phyloP scores from a whole-genome alignment of 331 rosid species.

The Arachis monticola region DNA sequence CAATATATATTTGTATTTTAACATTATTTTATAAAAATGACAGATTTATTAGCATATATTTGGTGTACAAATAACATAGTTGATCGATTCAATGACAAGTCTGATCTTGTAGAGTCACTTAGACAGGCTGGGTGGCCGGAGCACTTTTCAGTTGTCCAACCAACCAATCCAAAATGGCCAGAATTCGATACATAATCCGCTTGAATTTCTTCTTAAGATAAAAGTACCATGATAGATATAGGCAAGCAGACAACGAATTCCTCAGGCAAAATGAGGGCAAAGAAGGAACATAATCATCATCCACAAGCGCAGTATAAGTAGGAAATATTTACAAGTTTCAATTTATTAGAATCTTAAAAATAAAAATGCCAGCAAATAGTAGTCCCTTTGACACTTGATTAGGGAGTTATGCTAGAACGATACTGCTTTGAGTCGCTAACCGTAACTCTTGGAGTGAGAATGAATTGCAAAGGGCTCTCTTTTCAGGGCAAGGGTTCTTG shows the following conservation, averaged over 20 bases:
- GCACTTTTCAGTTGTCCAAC: too few relatives aligned
- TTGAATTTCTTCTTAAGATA: too few relatives aligned
- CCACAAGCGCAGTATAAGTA: not conserved
- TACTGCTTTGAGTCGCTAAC: not conserved
- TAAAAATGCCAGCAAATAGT: slow-evolving; percentile 27
- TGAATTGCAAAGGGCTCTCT: not conserved
- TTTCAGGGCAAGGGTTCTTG: slow-evolving; percentile 82
- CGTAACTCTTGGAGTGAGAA: slow-evolving; percentile 5
- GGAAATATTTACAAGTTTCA: slow-evolving; percentile 36
- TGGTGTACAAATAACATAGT: too few relatives aligned
- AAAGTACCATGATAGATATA: not conserved
- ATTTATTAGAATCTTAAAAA: slow-evolving; percentile 36
- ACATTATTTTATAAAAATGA: too few relatives aligned
- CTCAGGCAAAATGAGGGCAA: slow-evolving; percentile 19
- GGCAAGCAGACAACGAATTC: slow-evolving; percentile 7
- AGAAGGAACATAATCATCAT: slow-evolving; percentile 2
- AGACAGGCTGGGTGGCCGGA: too few relatives aligned
- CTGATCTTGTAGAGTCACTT: too few relatives aligned
- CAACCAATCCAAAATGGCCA: too few relatives aligned
- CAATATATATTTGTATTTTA: too few relatives aligned
- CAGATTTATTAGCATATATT: too few relatives aligned
- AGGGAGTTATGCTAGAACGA: not conserved
- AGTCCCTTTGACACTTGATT: not conserved
- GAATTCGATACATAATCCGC: too few relatives aligned
- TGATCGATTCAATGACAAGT: too few relatives aligned